A percentile compares a stretch with the other conserved stretches of the same genome.
phyloP scores from a whole-genome alignment of 306 rosid genomes.

The Castanea sativa region DNA sequence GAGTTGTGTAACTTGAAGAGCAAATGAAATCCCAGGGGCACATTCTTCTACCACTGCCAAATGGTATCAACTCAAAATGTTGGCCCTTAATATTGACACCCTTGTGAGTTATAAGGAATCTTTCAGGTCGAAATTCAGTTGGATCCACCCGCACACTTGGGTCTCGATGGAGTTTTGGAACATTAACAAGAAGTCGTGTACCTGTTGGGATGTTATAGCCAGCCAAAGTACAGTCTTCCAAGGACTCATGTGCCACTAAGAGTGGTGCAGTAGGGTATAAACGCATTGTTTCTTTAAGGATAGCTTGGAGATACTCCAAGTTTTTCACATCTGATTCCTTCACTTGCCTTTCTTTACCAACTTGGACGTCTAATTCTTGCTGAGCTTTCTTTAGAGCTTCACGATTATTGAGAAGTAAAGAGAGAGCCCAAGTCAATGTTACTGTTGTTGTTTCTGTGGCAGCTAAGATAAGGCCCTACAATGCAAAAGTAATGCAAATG shows the following conservation, averaged over 20 bases:
- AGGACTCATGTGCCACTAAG: slow-evolving; percentile 29
- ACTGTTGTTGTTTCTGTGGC: slow-evolving; percentile 24
- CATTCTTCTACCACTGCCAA: slow-evolving; percentile 56
- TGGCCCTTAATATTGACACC: slow-evolving; percentile 41
- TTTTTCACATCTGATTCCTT: slow-evolving; percentile 36
- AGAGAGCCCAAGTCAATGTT: slow-evolving; percentile 32
- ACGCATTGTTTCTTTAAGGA: slow-evolving; percentile 48
- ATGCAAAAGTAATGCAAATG: too few relatives aligned
- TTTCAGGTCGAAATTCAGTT: slow-evolving; percentile 47
- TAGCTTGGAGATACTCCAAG: slow-evolving; percentile 49
- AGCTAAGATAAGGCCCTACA: slow-evolving; percentile 1
- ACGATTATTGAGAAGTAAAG: slow-evolving; percentile 28
- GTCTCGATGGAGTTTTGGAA: slow-evolving; percentile 52
- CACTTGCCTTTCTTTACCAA: slow-evolving; percentile 13
- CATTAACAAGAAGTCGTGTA: slow-evolving; percentile 39
- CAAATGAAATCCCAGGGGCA: slow-evolving; percentile 49
- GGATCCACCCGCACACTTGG: slow-evolving; percentile 44
- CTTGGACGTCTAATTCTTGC: slow-evolving; percentile 23
- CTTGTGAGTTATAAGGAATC: slow-evolving; percentile 45
- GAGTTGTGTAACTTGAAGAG: slow-evolving; percentile 35
- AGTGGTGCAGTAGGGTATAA: slow-evolving; percentile 50
- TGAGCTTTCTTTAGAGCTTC: slow-evolving; percentile 25
- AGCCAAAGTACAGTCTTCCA: slow-evolving; percentile 33
- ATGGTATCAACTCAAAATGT: slow-evolving; percentile 47
- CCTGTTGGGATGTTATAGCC: slow-evolving; percentile 40